Percentiles rank a stretch among this genome's conserved stretches.
These are phyloP conservation scores for Quercus robur DNA, from an alignment of 306 rosid genomes.

Conservation along the genomic window DNA sequence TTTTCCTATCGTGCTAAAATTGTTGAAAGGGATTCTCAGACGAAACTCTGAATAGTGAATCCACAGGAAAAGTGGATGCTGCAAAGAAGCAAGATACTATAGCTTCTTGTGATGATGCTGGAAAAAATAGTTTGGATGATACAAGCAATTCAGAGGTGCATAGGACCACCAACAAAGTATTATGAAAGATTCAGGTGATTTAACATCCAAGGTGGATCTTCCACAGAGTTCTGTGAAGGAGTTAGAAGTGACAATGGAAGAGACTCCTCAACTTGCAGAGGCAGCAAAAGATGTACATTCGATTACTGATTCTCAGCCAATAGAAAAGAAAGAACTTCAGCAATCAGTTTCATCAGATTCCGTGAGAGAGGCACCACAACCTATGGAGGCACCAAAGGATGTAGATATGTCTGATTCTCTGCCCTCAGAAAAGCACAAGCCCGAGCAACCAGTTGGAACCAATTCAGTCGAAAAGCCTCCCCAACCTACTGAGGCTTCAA, in stretches of 20 bases:
- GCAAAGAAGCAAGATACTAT: constrained; percentile 35
- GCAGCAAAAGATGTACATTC: constrained; percentile 33
- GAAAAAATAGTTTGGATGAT: constrained; percentile 31
- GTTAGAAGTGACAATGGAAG: constrained; percentile 32
- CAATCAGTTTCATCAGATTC: constrained; percentile 31
- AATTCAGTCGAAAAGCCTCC: constrained; percentile 27
- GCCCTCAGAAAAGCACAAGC: constrained; percentile 21
- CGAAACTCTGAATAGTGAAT: constrained; percentile 35
- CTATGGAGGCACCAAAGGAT: constrained; percentile 24
- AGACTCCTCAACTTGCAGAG: constrained; percentile 34
- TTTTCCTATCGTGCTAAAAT: constrained; percentile 37
- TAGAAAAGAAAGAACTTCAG: constrained; percentile 44
- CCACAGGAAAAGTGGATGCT: constrained; percentile 31
- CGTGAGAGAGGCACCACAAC: constrained; percentile 21
- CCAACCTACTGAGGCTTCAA: constrained; percentile 33
- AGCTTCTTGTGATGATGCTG: constrained; percentile 26
- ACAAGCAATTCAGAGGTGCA: constrained; percentile 35
- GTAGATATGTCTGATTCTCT: constrained; percentile 31
- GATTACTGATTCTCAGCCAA: constrained; percentile 29
- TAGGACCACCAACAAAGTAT: constrained; percentile 31
- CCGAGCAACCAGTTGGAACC: constrained; percentile 16
- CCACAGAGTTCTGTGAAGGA: constrained; percentile 40
- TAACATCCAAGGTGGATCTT: constrained; percentile 40
- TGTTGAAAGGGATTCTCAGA: constrained; percentile 44
- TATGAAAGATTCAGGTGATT: constrained; percentile 31